Percentiles rank a stretch among this genome's conserved stretches.
Conservation (phyloP, 345 rosid genomes). For the Salix arbutifolia region DNA sequence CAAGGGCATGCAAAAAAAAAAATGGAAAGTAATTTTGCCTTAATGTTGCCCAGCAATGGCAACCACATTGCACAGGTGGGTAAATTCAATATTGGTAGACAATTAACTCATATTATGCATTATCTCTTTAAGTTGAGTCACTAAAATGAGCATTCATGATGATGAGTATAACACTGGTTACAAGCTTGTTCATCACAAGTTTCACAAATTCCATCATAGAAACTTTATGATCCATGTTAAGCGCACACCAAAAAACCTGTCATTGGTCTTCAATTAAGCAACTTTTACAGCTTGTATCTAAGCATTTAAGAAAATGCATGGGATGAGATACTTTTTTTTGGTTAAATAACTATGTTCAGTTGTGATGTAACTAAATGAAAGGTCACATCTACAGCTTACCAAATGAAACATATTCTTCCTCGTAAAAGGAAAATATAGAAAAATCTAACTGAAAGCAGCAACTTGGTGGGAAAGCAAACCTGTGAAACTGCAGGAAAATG, state of each 20-base stretch:
- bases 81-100: not conserved
- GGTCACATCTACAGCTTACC: not conserved
- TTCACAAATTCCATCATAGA: not conserved
- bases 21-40: not conserved
- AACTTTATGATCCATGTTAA: not conserved
- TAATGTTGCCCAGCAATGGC: not conserved
- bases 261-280: not conserved
- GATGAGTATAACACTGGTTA: not conserved
- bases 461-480: conserved; percentile 42
- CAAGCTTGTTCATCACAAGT: not conserved
- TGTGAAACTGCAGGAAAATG: conserved; percentile 75
- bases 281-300: not conserved
- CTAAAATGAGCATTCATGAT: not conserved
- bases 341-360: not conserved
- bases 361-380: not conserved
- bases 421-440: not conserved
- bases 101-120: not conserved
- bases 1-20: not conserved
- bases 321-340: not conserved
- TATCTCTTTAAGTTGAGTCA: not conserved
- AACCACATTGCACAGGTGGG: not conserved
- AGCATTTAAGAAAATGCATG: not conserved
- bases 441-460: not conserved
- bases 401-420: not conserved
- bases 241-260: not conserved